A percentile compares a stretch with the other conserved stretches of the same genome.
phyloP scores from a whole-genome alignment of 176 grass and related monocot genomes.

The Rhynchospora pubera region DNA sequence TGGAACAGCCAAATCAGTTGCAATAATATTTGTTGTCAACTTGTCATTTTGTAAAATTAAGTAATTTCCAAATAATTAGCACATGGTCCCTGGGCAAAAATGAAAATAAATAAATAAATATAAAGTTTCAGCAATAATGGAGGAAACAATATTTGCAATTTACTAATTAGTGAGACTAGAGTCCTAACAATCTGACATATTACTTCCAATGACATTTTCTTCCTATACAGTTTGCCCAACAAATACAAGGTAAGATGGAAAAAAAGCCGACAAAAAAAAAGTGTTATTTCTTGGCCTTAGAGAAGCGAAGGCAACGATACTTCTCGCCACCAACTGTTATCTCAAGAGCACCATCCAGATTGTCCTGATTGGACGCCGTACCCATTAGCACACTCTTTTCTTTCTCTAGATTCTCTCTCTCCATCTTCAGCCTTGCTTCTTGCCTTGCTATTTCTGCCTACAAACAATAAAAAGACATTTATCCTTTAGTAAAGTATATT shows the following conservation, averaged over 20 bases:
- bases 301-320: slow-evolving; percentile 88
- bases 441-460: slow-evolving; percentile 83
- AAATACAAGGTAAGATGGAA: background rate
- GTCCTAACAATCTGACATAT: background rate
- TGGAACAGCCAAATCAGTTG: background rate
- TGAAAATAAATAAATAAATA: background rate
- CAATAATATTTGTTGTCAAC: background rate
- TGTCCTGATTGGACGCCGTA: slow-evolving; percentile 78
- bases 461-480: background rate
- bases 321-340: slow-evolving; percentile 97
- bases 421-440: slow-evolving; percentile 76
- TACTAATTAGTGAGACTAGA: slow-evolving; percentile 1
- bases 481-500: background rate
- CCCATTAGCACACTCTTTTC: slow-evolving; percentile 92
- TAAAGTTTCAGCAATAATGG: background rate
- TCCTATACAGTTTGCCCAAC: background rate
- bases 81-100: background rate
- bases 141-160: background rate
- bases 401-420: slow-evolving; percentile 89
- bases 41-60: background rate
- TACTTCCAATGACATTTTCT: background rate
- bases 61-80: background rate
- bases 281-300: slow-evolving; percentile 78
- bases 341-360: slow-evolving; percentile 85
- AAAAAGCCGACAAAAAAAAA: background rate